Conservation (phyloP, 192 early-diverging fungal species). For the Jimgerdemannia lactiflua region DNA sequence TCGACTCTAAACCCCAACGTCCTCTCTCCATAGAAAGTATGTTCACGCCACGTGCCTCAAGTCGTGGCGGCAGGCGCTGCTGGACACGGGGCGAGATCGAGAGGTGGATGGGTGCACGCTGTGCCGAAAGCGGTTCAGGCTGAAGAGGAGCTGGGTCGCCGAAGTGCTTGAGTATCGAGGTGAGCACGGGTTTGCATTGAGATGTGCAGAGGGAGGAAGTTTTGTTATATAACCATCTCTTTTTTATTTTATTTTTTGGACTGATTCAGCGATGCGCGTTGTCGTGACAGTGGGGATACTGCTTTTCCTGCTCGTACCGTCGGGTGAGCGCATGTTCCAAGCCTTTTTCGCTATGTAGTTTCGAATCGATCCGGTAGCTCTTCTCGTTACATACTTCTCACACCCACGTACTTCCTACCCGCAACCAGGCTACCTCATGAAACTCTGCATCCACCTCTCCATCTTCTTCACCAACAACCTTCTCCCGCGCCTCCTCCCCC, state of each 20-base stretch:
- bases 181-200: conserved; percentile 7
- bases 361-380: background rate
- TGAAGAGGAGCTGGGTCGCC: conserved; percentile 10
- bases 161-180: conserved; percentile 24
- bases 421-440: conserved; percentile 29
- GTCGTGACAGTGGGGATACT: conserved; percentile 16
- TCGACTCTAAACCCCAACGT: background rate
- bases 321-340: conserved; percentile 8
- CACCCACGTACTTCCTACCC: background rate
- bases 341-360: background rate
- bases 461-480: conserved; percentile 11
- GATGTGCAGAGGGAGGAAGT: background rate
- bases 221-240: background rate
- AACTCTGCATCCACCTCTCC: conserved; percentile 13
- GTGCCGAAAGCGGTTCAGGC: conserved; percentile 17
- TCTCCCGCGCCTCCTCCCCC: background rate
- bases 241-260: background rate
- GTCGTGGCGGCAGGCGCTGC: conserved; percentile 24
- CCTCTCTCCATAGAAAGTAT: conserved; percentile 25
- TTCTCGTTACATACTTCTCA: background rate
- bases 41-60: conserved; percentile 28
- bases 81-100: conserved; percentile 10
- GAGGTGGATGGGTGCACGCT: conserved; percentile 27
- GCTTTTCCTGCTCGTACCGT: conserved; percentile 21
- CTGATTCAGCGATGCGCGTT: conserved; percentile 15